Conservation (phyloP, 805 yeast species). For the Kazachstania psychrophila region DNA sequence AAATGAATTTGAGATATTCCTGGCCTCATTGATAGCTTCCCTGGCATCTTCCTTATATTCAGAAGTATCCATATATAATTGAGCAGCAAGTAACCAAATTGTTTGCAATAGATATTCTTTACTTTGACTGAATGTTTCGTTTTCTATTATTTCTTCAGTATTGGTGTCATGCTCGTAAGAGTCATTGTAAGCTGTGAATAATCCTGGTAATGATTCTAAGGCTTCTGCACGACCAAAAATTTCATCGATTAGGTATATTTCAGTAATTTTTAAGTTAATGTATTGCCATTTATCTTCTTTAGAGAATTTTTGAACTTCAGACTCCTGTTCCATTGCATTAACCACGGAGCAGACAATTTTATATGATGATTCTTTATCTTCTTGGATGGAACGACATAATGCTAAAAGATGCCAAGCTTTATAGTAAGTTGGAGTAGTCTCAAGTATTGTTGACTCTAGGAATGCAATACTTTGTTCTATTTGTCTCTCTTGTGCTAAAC, state of each 20-base stretch:
- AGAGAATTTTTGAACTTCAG: constrained; percentile 8
- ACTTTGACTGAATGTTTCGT: constrained; percentile 8
- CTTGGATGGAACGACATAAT: constrained; percentile 52
- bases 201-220: constrained; percentile 54
- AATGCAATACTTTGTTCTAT: constrained; percentile 37
- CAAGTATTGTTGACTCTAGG: constrained; percentile 40
- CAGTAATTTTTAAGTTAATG: constrained; percentile 65
- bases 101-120: constrained; percentile 42
- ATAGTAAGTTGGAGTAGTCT: constrained; percentile 44
- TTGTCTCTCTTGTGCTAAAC: constrained; percentile 37
- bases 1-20: constrained; percentile 39
- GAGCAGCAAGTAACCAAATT: constrained; percentile 69
- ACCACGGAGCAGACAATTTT: constrained; percentile 47
- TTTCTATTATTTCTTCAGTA: constrained; percentile 3
- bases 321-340: constrained; percentile 33
- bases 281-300: constrained; percentile 37
- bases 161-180: constrained; percentile 32
- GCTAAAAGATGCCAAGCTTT: constrained; percentile 61
- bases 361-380: constrained; percentile 46
- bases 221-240: constrained; percentile 50
- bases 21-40: constrained; percentile 67
- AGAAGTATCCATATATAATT: constrained; percentile 42
- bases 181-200: constrained; percentile 48
- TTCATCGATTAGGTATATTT: constrained; percentile 58
- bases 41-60: constrained; percentile 50